A percentile compares a stretch with the other conserved stretches of the same genome.
Evolutionary conservation across 805 yeast species (phyloP).

Genomic region (Starmerella gropengiesseri): DNA sequence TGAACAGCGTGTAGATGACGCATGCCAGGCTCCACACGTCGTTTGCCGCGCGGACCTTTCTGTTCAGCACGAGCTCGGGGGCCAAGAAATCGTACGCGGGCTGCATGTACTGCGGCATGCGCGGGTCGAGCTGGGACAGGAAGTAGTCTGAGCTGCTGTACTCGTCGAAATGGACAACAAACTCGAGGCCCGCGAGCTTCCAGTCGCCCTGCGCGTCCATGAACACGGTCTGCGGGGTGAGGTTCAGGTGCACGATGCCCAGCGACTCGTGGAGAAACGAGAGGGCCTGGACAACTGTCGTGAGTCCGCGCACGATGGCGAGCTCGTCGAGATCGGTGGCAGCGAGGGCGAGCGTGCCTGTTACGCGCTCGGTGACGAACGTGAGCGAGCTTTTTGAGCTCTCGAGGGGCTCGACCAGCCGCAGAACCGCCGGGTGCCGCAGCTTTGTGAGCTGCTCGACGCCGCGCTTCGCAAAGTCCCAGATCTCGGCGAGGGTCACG

Average conservation of each 20-base stretch:
- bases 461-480: slow-evolving; percentile 54
- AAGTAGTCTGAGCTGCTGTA: slow-evolving; percentile 45
- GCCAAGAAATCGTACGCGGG: slow-evolving; percentile 65
- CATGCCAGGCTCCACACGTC: slow-evolving; percentile 83
- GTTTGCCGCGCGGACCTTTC: slow-evolving; percentile 49
- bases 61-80: slow-evolving; percentile 70
- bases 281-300: slow-evolving; percentile 66
- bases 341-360: slow-evolving; percentile 37
- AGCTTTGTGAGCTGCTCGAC: slow-evolving; percentile 64
- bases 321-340: slow-evolving; percentile 55
- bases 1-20: slow-evolving; percentile 57
- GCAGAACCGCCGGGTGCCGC: slow-evolving; percentile 80
- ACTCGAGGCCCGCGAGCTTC: slow-evolving; percentile 74
- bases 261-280: slow-evolving; percentile 75
- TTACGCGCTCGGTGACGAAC: slow-evolving; percentile 77
- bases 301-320: slow-evolving; percentile 66
- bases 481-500: slow-evolving; percentile 47
- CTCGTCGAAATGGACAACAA: slow-evolving; percentile 40
- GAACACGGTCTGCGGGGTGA: slow-evolving; percentile 67
- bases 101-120: slow-evolving; percentile 63
- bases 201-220: slow-evolving; percentile 78
- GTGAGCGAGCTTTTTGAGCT: slow-evolving; percentile 66
- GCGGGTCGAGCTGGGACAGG: slow-evolving; percentile 60
- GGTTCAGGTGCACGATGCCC: slow-evolving; percentile 59
- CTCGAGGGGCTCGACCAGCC: slow-evolving; percentile 80